phyloP scores from a whole-genome alignment of 257 asterid genomes.

The Ligustrum vulgare region DNA sequence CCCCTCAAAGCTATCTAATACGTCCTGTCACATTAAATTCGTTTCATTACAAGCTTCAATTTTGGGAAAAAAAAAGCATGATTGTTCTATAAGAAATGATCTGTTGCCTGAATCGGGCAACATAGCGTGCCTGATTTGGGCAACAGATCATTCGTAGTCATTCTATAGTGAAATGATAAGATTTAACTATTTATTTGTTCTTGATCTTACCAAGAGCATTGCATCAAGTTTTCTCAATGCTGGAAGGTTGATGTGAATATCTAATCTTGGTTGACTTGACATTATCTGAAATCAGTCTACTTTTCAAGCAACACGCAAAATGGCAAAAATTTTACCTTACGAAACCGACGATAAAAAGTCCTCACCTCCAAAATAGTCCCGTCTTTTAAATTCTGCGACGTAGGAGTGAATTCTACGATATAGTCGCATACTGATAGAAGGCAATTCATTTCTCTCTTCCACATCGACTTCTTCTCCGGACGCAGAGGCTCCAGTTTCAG shows the following conservation, averaged over 20 bases:
- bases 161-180: background rate
- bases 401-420: slow-evolving; percentile 65
- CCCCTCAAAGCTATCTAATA: slow-evolving; percentile 70
- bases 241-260: slow-evolving; percentile 74
- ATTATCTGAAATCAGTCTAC: slow-evolving; percentile 48
- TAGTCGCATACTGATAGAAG: slow-evolving; percentile 71
- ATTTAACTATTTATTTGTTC: too few species aligned
- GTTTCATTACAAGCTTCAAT: slow-evolving; percentile 2
- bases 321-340: background rate
- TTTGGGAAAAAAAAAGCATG: background rate
- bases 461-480: slow-evolving; percentile 63
- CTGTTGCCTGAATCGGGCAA: too few species aligned
- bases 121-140: too few species aligned
- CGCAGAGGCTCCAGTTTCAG: slow-evolving; percentile 73
- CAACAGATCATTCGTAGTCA: too few species aligned
- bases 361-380: slow-evolving; percentile 71
- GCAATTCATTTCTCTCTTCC: slow-evolving; percentile 92
- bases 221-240: slow-evolving; percentile 77
- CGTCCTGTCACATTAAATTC: slow-evolving; percentile 46
- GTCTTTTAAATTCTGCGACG: slow-evolving; percentile 53
- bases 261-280: slow-evolving; percentile 80
- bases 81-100: background rate
- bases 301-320: slow-evolving; percentile 8
- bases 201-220: slow-evolving; percentile 64
- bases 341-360: background rate